These are phyloP conservation scores for Funneliformis caledonium DNA, from an alignment of 371 early-diverging fungal species.

Conservation along the genomic window DNA sequence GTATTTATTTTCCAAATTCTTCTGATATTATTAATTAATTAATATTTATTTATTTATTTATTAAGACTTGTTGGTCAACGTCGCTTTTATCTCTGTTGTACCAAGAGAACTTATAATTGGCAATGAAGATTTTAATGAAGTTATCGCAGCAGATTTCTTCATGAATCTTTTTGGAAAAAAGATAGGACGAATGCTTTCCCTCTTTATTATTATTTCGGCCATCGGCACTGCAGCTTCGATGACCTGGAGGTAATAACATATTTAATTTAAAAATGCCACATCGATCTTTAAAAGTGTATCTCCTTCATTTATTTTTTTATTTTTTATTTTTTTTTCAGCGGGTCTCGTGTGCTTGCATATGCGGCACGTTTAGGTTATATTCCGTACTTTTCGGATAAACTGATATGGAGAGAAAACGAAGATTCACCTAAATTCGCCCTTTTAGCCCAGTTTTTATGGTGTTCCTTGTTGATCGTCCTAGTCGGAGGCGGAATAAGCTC, in stretches of 20 bases:
- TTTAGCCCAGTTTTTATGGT: not conserved
- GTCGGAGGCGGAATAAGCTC: not conserved
- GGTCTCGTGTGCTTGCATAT: slow-evolving; percentile 17
- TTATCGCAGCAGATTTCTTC: slow-evolving; percentile 6
- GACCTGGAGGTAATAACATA: not conserved
- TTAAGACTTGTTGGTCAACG: slow-evolving; percentile 1
- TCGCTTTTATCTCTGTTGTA: slow-evolving; percentile 26
- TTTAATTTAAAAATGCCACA: not conserved
- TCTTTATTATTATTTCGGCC: slow-evolving; percentile 19
- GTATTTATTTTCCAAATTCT: not conserved
- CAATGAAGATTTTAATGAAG: not conserved
- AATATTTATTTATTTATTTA: not conserved
- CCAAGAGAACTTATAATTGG: not conserved
- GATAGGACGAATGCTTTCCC: not conserved
- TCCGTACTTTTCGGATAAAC: not conserved
- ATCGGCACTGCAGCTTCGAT: slow-evolving; percentile 7
- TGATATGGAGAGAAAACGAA: not conserved
- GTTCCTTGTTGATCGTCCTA: not conserved
- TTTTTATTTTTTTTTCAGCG: not conserved
- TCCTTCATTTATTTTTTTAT: not conserved
- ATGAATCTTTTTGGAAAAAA: not conserved
- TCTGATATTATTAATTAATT: not conserved
- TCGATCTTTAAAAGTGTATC: too few relatives aligned
- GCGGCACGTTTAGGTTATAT: not conserved
- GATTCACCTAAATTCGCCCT: slow-evolving; percentile 14